Percentiles rank a stretch among this genome's conserved stretches.
These are phyloP conservation scores for Craspedostauros australis DNA, from an alignment of 108 stramenopile species.

Conservation along the genomic window DNA sequence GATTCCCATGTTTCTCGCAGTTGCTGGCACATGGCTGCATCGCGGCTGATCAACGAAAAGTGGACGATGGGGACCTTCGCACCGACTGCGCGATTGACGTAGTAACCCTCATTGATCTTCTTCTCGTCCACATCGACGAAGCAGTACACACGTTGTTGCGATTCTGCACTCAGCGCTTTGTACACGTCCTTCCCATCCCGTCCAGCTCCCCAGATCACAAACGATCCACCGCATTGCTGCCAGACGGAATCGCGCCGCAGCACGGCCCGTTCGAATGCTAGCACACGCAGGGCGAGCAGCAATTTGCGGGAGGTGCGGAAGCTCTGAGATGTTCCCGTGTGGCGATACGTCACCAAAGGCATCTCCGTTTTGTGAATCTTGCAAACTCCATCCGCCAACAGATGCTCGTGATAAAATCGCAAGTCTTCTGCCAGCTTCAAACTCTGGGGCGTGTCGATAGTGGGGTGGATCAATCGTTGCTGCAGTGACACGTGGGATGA, in stretches of 20 bases:
- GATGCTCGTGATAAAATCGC: conserved; percentile 81
- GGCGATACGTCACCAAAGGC: conserved; percentile 80
- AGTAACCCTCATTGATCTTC: conserved; percentile 59
- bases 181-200: conserved; percentile 88
- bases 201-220: conserved; percentile 85
- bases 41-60: conserved; percentile 58
- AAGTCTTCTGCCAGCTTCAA: conserved; percentile 84
- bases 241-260: conserved; percentile 20
- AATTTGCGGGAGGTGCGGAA: conserved; percentile 72
- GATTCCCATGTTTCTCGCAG: conserved; percentile 20
- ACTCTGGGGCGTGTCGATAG: conserved; percentile 24
- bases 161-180: conserved; percentile 53
- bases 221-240: conserved; percentile 16
- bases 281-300: conserved; percentile 58
- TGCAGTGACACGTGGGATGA: too few relatives aligned
- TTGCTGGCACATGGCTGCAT: conserved; percentile 5
- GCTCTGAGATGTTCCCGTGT: conserved; percentile 68
- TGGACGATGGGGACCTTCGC: conserved; percentile 72
- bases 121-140: conserved; percentile 83
- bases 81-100: conserved; percentile 43
- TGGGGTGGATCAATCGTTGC: conserved; percentile 39
- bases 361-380: conserved; percentile 36
- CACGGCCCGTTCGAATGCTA: conserved; percentile 64
- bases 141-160: conserved; percentile 50
- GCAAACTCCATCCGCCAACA: conserved; percentile 42